These are phyloP conservation scores for Metroxylon sagu DNA, from an alignment of 176 grass and related monocot genomes.

Conservation along the genomic window DNA sequence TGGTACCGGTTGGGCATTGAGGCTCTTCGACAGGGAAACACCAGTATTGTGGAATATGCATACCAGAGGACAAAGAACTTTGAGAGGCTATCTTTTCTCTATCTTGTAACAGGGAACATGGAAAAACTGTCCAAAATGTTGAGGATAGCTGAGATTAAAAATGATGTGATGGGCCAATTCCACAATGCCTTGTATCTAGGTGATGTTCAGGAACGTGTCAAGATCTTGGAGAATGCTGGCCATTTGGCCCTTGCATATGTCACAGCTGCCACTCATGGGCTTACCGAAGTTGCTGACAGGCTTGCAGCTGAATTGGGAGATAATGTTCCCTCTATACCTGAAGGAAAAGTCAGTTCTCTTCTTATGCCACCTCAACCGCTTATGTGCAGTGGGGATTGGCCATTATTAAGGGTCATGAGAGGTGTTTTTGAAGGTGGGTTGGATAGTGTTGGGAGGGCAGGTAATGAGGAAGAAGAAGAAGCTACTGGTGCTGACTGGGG, in stretches of 20 bases:
- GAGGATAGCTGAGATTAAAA: slow-evolving; percentile 73
- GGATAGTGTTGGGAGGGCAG: slow-evolving; percentile 57
- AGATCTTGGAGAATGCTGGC: slow-evolving; percentile 81
- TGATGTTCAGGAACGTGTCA: slow-evolving; percentile 73
- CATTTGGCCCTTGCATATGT: slow-evolving; percentile 91
- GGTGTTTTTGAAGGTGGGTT: slow-evolving; percentile 88
- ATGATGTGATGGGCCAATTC: slow-evolving; percentile 86
- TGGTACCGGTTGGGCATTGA: slow-evolving; percentile 88
- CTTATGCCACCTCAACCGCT: slow-evolving; percentile 68
- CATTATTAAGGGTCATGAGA: slow-evolving; percentile 83
- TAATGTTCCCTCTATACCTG: slow-evolving; percentile 65
- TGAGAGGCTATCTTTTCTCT: slow-evolving; percentile 87
- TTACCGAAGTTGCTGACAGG: slow-evolving; percentile 64
- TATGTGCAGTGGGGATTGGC: slow-evolving; percentile 69
- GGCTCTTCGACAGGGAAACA: slow-evolving; percentile 73
- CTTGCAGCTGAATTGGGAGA: slow-evolving; percentile 81
- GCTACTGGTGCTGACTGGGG: slow-evolving; percentile 78
- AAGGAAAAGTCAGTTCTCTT: slow-evolving; percentile 58
- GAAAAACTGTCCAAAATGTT: slow-evolving; percentile 78
- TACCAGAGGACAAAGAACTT: slow-evolving; percentile 92
- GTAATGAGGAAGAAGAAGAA: slow-evolving; percentile 69
- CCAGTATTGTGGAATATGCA: slow-evolving; percentile 85
- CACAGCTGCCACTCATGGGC: slow-evolving; percentile 81
- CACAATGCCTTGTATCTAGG: slow-evolving; percentile 87
- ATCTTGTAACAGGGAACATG: slow-evolving; percentile 75